Conservation (phyloP, 306 rosid species). For the Delonix regia region DNA sequence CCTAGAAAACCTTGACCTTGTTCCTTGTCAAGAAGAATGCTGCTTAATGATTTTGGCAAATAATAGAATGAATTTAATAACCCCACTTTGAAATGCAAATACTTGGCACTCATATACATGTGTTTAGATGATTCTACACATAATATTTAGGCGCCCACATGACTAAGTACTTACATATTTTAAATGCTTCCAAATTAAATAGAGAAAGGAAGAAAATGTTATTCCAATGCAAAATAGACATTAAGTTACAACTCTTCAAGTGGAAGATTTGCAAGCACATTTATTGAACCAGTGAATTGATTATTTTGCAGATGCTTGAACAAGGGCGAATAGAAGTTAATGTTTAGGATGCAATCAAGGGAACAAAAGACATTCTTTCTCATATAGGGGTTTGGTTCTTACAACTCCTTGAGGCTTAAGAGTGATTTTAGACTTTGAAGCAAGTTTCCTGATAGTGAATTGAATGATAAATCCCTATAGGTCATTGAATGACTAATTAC, state of each 20-base stretch:
- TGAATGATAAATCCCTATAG: constrained; percentile 81
- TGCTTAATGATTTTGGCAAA: neutral
- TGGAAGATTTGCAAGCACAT: constrained; percentile 69
- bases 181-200: constrained; percentile 20
- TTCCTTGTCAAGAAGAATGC: constrained; percentile 1
- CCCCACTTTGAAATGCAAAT: constrained; percentile 16
- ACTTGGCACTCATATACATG: neutral
- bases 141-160: constrained; percentile 22
- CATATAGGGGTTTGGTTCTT: constrained; percentile 38
- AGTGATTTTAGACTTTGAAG: constrained; percentile 80
- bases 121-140: constrained; percentile 7
- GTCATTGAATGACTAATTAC: constrained; percentile 28
- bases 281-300: constrained; percentile 72
- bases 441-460: constrained; percentile 75
- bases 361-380: neutral
- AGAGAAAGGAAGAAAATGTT: neutral
- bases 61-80: constrained; percentile 8
- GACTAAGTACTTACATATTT: constrained; percentile 24
- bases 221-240: constrained; percentile 10
- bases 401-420: constrained; percentile 70
- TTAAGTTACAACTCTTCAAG: constrained; percentile 74
- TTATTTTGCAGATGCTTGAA: constrained; percentile 78
- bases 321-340: constrained; percentile 33
- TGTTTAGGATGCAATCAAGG: constrained; percentile 8
- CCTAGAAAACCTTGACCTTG: neutral